Percentiles rank a stretch among this genome's conserved stretches.
These are phyloP conservation scores for Nemania sp. DNA, from an alignment of 2,329 filamentous ascomycete genomes.

Conservation along the genomic window DNA sequence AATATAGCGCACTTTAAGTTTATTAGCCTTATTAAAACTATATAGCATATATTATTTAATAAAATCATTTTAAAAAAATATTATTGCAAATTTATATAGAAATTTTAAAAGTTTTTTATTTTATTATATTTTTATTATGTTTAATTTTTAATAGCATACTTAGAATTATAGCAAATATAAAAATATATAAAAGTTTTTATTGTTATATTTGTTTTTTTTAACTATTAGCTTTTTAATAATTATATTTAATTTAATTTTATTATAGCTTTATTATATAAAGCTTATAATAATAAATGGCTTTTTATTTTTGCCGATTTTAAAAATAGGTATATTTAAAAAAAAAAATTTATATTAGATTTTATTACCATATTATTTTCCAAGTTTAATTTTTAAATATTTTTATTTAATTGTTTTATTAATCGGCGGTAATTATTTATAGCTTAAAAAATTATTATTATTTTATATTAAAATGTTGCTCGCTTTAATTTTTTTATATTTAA, in stretches of 20 bases:
- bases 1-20: background rate
- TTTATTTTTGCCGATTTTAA: background rate
- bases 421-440: background rate
- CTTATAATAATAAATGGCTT: background rate
- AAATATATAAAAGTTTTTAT: background rate
- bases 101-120: background rate
- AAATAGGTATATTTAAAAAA: background rate
- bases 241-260: background rate
- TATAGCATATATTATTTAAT: background rate
- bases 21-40: background rate
- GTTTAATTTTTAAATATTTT: background rate
- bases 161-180: background rate
- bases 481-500: background rate
- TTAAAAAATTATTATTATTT: background rate
- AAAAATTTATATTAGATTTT: background rate
- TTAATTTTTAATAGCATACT: background rate
- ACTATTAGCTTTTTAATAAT: background rate
- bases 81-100: background rate
- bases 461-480: background rate
- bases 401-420: background rate
- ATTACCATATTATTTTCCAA: background rate
- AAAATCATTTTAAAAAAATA: background rate
- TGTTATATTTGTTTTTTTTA: background rate
- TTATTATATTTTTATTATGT: background rate
- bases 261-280: background rate